Conservation (phyloP, 108 stramenopile genomes). For the Stephanodiscus minutulus region DNA sequence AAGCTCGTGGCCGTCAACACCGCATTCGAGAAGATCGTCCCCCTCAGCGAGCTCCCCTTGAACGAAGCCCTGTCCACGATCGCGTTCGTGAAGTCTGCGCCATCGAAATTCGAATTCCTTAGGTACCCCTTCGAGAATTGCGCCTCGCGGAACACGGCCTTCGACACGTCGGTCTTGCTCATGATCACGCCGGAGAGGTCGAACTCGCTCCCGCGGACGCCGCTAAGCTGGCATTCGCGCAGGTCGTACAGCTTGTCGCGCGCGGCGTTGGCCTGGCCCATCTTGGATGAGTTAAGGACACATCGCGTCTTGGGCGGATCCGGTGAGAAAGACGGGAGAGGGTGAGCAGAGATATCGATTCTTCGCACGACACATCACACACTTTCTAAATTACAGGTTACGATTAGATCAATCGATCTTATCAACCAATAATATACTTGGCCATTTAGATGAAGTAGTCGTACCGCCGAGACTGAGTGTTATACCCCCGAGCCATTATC, state of each 20-base stretch:
- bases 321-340: background rate
- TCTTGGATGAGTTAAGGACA: constrained; percentile 73
- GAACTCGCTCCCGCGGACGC: constrained; percentile 62
- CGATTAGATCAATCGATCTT: too few relatives aligned
- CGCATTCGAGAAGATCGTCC: constrained; percentile 89
- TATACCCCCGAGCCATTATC: background rate
- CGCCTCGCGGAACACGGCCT: constrained; percentile 84
- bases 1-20: constrained; percentile 94
- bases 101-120: constrained; percentile 85
- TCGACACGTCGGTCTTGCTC: constrained; percentile 85
- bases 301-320: constrained; percentile 60
- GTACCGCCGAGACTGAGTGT: too few relatives aligned
- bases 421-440: too few relatives aligned
- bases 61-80: constrained; percentile 94
- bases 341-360: background rate
- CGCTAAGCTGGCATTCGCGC: constrained; percentile 76
- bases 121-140: constrained; percentile 90
- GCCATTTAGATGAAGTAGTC: too few relatives aligned
- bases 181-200: constrained; percentile 91
- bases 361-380: too few relatives aligned
- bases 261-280: constrained; percentile 97
- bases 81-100: constrained; percentile 94
- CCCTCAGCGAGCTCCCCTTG: constrained; percentile 75
- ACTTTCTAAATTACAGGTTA: too few relatives aligned
- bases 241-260: constrained; percentile 95